Percentiles rank a stretch among this genome's conserved stretches.
phyloP scores from a whole-genome alignment of 139 green algal genomes.

The Deuterostichococcus epilithicus region DNA sequence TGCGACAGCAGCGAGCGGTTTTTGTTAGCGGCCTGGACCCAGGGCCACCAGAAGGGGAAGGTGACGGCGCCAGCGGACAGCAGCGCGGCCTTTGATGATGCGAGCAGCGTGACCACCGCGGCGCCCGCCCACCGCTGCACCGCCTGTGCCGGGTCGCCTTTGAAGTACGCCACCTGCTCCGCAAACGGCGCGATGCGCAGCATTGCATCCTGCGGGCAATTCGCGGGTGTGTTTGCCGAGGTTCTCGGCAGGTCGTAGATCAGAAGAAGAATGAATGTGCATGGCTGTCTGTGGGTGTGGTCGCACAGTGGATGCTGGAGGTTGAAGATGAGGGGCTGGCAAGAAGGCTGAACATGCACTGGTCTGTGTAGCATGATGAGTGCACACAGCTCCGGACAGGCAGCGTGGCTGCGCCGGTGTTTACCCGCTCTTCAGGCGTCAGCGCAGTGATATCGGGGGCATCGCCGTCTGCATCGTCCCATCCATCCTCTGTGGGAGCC shows the following conservation, averaged over 20 bases:
- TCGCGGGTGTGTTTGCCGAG: no score
- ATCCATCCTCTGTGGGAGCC: neutral
- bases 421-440: neutral
- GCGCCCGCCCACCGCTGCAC: slow-evolving; percentile 6
- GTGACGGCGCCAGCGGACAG: slow-evolving; percentile 10
- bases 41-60: slow-evolving; percentile 18
- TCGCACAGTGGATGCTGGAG: no score
- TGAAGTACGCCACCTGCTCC: slow-evolving; percentile 16
- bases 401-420: no score
- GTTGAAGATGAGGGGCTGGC: no score
- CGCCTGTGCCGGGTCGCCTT: neutral
- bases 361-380: no score
- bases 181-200: slow-evolving; percentile 5
- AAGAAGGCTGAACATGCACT: no score
- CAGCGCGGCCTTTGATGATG: neutral
- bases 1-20: slow-evolving; percentile 7
- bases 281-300: no score
- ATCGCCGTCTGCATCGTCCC: neutral
- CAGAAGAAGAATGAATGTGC: neutral
- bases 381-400: no score
- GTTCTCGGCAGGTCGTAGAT: neutral
- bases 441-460: neutral
- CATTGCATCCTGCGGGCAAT: no score
- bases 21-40: slow-evolving; percentile 5
- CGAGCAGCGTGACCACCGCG: slow-evolving; percentile 8